These are phyloP conservation scores for Amphichorda felina DNA, from an alignment of 2,329 filamentous ascomycete species.

Conservation along the genomic window DNA sequence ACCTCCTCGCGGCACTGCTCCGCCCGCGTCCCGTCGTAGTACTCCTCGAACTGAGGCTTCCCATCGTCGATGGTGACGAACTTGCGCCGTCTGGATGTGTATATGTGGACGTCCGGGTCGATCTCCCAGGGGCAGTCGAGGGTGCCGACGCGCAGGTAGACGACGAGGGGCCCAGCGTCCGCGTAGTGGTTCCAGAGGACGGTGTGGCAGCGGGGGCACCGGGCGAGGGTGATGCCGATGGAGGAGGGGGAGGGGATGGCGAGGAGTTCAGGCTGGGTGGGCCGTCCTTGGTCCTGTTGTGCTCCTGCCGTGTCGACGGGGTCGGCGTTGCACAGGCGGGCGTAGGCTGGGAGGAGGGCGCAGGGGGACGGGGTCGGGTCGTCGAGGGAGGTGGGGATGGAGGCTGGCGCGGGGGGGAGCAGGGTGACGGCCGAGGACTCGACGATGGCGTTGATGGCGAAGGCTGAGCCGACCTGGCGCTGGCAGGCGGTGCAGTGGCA, in stretches of 20 bases:
- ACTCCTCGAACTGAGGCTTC: conserved; percentile 22
- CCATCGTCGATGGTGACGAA: conserved; percentile 17
- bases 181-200: conserved; percentile 29
- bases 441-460: conserved; percentile 22
- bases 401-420: conserved; percentile 8
- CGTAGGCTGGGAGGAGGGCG: conserved; percentile 9
- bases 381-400: conserved; percentile 3
- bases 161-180: conserved; percentile 14
- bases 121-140: conserved; percentile 24
- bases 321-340: no score
- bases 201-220: conserved; percentile 28
- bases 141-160: conserved; percentile 30
- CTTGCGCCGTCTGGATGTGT: conserved; percentile 6
- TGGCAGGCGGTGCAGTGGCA: conserved; percentile 29
- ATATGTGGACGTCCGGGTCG: conserved; percentile 34
- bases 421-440: conserved; percentile 14
- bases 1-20: no score
- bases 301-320: no score
- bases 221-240: conserved; percentile 24
- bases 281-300: no score
- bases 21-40: conserved; percentile 13
- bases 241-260: conserved; percentile 23
- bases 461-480: conserved; percentile 21
- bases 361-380: conserved; percentile 6
- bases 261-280: conserved; percentile 2